Base-by-base conservation (phyloP, 306 rosid species). In the Boehmeria nivea region DNA sequence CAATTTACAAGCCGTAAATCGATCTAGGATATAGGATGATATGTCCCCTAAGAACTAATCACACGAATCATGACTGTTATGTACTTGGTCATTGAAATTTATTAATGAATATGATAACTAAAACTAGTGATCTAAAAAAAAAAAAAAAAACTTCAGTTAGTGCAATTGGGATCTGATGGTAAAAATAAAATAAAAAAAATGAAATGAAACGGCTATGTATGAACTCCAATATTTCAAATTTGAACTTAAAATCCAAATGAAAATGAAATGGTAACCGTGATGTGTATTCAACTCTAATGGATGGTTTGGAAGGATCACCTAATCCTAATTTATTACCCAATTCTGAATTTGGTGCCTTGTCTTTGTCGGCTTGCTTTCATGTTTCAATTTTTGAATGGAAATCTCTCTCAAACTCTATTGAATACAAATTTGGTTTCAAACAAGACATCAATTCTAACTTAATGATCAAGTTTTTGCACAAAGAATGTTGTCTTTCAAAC, bases 231-330 rank as follows among this genome's bases (percentile, higher is more conserved):
- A 23, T 57, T 57, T 66, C 8, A 18, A 19, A 22, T 19, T 33
- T 39, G 21, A 13, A 8, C 36, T 57, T 42, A 20, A 55, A 54
- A 28, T 60, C 60, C 64, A 40, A 34, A 54, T 48, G 72, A 72
- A 66, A 72, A 43, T 33, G 68, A 72, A 39, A 54, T 48, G 2
- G 46, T 42, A 60, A 47, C 65, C 38, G 77, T 65, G 52, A 14
- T 12, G 45, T 27, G n/a, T 58, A 20, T 45, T 25, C 8, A 48
- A 11, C 15, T 10, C 51, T 13, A 12, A 18, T 28, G 51, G 10
- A 31, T 49, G 57, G 27, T 54, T n/a, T 54, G 20, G 47, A 66
- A 48, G 28, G 65, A 13, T 10, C 21, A 66, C 65, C 64, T 31
- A 72, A 61, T 28, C 65, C 64, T 31, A 72, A 61, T 28, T 43